Evolutionary conservation across 768 basidiomycete genomes (phyloP), one percentile per base, ranked within the genome.

Genomic region (Gautieria morchelliformis): DNA sequence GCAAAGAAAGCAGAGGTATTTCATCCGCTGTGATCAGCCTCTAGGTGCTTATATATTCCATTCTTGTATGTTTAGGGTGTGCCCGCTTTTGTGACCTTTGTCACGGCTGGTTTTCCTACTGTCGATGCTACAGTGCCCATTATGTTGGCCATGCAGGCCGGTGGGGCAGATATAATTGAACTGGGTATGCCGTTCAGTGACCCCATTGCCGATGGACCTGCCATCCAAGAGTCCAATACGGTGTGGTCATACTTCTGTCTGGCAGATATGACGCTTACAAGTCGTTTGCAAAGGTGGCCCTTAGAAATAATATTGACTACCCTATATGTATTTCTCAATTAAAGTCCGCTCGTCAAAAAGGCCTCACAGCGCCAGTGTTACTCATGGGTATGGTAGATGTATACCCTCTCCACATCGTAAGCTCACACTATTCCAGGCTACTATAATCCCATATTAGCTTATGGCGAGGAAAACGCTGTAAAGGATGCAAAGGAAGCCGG

Each of bases 151-250:
- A 90, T 99, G 84, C 87, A 98, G 70, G 79, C 81, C 46, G 95
- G 95, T 53, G 95, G 95, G 6, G 82, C 91, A 46, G 93, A 97
- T 69, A 81, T 97, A 59, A 93, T 98, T 60, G 95, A 99, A 69
- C 79, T 99, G 17, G 95, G 95, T 17, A 80, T 97, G 30, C 93
- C 94, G 0, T 97, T 95, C 75, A 94, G 90, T 54, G 95, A 97
- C 73, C 95, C 94, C 19, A 90, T 93, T 63, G 94, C 93, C 2
- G 95, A 99, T 71, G 95, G 95, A 0, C 90, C 89, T 24, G 84
- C 83, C 3, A 96, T 99, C 60, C 95, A 99, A 67, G 87, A 86
- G 60, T 80, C 89, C 12, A 98, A 97, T 69, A 89, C 87, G n/a
- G 95, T 93, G 59, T 61, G 84, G 75, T n/a, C 47, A 42, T 52